Percentiles rank a stretch among this genome's conserved stretches.
phyloP scores from a whole-genome alignment of 2,329 filamentous ascomycete species.

The Paramyrothecium sp. region DNA sequence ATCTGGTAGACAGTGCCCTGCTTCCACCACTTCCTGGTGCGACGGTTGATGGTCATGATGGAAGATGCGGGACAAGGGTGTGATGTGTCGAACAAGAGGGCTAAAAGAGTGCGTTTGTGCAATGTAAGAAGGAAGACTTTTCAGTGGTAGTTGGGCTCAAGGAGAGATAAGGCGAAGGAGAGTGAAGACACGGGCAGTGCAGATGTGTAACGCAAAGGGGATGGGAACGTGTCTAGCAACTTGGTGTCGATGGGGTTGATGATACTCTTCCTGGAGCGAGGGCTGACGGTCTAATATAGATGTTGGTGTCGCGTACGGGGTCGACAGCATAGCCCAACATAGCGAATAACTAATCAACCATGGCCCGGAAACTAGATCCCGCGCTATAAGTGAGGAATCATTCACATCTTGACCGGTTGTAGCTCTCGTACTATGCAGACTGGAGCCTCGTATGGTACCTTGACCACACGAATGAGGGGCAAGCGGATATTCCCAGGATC shows the following conservation, averaged over 20 bases:
- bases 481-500: too few relatives aligned
- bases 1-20: conserved; percentile 58
- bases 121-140: neutral
- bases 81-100: neutral
- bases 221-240: neutral
- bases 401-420: too few relatives aligned
- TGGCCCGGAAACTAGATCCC: too few relatives aligned
- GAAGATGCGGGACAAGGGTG: neutral
- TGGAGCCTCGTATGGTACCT: too few relatives aligned
- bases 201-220: neutral
- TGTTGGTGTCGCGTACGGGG: neutral
- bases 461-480: too few relatives aligned
- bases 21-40: conserved; percentile 50
- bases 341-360: too few relatives aligned
- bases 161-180: too few relatives aligned
- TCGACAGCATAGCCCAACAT: neutral
- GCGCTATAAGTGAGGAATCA: too few relatives aligned
- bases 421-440: too few relatives aligned
- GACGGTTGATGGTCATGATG: conserved; percentile 19
- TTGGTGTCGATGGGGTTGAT: too few relatives aligned
- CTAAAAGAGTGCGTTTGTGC: neutral
- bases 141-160: neutral
- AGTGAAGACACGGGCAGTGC: too few relatives aligned
- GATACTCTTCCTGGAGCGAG: neutral
- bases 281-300: neutral